These are phyloP conservation scores for Cryptosporidium sp. DNA, from an alignment of 169 alveolate species.

Conservation along the genomic window DNA sequence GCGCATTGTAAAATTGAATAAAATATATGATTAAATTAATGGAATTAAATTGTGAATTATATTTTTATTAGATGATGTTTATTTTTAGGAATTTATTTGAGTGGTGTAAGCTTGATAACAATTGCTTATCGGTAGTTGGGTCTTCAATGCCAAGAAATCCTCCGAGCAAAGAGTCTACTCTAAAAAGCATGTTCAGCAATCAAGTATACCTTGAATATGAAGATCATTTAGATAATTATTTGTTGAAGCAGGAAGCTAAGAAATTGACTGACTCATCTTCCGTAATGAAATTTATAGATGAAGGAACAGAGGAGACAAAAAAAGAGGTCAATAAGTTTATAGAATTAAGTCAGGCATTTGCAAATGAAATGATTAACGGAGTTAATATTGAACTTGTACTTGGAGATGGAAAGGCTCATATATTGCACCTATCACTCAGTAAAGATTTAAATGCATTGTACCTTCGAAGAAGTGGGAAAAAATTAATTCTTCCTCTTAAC, in stretches of 20 bases:
- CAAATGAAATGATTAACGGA: conserved; percentile 74
- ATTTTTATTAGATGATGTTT: neutral
- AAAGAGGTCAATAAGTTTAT: conserved; percentile 23
- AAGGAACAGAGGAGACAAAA: conserved; percentile 31
- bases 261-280: conserved; percentile 35
- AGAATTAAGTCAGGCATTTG: conserved; percentile 18
- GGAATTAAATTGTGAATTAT: neutral
- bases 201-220: conserved; percentile 51
- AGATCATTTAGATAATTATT: conserved; percentile 15
- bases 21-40: neutral
- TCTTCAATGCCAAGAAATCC: neutral
- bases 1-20: conserved; percentile 1
- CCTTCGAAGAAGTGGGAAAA: conserved; percentile 71
- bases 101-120: conserved; percentile 57
- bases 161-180: neutral
- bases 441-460: conserved; percentile 52
- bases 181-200: neutral
- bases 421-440: conserved; percentile 47
- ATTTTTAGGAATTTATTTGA: conserved; percentile 28
- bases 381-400: conserved; percentile 47
- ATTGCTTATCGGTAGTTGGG: neutral
- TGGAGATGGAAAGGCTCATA: conserved; percentile 74
- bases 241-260: conserved; percentile 51
- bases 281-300: conserved; percentile 43
- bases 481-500: conserved; percentile 44